phyloP scores from a whole-genome alignment of 1,284 basidiomycete genomes.

The Malassezia dermatis region DNA sequence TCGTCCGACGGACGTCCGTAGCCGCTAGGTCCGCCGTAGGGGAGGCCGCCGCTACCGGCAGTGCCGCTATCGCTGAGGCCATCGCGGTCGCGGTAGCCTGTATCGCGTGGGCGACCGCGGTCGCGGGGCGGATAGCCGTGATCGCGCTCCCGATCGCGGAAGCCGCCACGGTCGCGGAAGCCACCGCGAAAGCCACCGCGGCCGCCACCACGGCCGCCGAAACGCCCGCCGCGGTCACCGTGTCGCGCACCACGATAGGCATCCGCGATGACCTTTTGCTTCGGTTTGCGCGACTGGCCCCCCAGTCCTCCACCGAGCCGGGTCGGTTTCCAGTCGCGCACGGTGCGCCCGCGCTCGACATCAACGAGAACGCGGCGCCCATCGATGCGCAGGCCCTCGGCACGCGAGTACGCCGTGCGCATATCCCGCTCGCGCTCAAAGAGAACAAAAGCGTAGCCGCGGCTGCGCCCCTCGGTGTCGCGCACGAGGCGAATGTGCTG shows the following conservation, averaged over 20 bases:
- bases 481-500: conserved; percentile 81
- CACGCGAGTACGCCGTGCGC: conserved; percentile 90
- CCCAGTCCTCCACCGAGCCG: conserved; percentile 89
- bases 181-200: conserved; percentile 5
- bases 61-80: neutral
- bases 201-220: conserved; percentile 18
- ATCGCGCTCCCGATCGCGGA: neutral
- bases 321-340: conserved; percentile 95
- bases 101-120: conserved; percentile 5
- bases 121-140: neutral
- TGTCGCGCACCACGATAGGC: conserved; percentile 18
- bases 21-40: conserved; percentile 1
- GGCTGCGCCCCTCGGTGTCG: conserved; percentile 66
- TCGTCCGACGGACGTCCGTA: conserved; percentile 7
- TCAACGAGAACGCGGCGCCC: conserved; percentile 91
- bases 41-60: neutral
- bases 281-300: conserved; percentile 57
- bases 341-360: conserved; percentile 92
- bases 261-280: conserved; percentile 20
- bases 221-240: conserved; percentile 50
- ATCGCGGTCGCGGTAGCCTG: conserved; percentile 15
- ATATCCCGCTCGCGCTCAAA: conserved; percentile 97
- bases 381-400: conserved; percentile 90
- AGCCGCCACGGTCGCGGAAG: conserved; percentile 3
- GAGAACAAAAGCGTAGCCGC: conserved; percentile 92